phyloP scores from a whole-genome alignment of 78 protist genomes.

The Capsaspora owczarzaki region DNA sequence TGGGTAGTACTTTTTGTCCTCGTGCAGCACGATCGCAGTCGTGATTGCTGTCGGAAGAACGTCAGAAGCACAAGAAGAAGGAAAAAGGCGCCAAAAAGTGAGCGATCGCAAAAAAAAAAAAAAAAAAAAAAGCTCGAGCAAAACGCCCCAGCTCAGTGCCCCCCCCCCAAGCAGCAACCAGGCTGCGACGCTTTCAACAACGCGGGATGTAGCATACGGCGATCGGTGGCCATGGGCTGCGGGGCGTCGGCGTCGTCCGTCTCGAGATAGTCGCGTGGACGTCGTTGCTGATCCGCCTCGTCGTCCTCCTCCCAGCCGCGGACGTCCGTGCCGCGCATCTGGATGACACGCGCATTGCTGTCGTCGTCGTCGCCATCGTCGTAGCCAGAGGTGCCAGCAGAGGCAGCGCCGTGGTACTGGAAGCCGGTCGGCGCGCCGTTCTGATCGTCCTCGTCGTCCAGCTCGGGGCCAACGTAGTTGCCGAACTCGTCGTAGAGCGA shows the following conservation, averaged over 20 bases:
- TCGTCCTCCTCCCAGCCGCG: neutral
- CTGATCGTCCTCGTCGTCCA: neutral
- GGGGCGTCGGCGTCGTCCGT: neutral
- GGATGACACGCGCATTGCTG: too few species aligned
- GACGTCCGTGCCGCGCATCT: too few species aligned
- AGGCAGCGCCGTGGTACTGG: neutral
- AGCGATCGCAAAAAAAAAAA: neutral
- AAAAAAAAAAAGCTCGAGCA: neutral
- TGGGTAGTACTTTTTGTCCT: constrained; percentile 96
- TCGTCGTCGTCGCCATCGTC: too few species aligned
- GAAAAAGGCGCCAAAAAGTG: neutral
- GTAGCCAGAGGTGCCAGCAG: too few species aligned
- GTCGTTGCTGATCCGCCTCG: constrained; percentile 25
- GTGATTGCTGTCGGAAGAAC: neutral
- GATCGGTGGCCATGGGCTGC: too few species aligned
- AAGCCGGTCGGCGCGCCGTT: neutral
- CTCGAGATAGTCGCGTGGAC: constrained; percentile 37
- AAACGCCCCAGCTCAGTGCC: too few species aligned
- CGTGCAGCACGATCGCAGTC: constrained; percentile 77
- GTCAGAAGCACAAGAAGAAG: neutral
- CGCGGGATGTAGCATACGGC: too few species aligned
- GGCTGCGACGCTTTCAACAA: too few species aligned
- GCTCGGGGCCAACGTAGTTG: constrained; percentile 83
- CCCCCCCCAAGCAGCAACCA: too few species aligned
- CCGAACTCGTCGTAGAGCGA: constrained; percentile 91